Conservation (phyloP, 139 green algal genomes). For the Chlorella sp. region DNA sequence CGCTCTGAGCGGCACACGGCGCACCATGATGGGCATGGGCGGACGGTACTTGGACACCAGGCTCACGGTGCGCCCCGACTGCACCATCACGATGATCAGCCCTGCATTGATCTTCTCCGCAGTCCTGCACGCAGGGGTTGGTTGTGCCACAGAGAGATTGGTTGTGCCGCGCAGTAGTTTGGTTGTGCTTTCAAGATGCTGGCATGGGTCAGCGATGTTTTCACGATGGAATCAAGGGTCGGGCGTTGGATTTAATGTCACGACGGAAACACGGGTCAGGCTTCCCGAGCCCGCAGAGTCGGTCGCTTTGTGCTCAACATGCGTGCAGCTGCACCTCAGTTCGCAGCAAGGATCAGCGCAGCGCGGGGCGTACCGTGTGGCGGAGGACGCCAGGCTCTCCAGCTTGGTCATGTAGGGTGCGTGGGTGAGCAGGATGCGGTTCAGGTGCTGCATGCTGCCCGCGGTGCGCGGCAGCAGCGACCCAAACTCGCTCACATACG, state of each 20-base stretch:
- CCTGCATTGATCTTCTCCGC: constrained; percentile 87
- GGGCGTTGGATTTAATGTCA: no score
- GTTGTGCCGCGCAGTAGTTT: no score
- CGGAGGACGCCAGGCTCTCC: constrained; percentile 85
- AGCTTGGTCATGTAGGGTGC: constrained; percentile 47
- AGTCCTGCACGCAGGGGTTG: constrained; percentile 14
- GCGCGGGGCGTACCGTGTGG: constrained; percentile 71
- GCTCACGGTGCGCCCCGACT: constrained; percentile 79
- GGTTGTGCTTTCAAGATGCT: no score
- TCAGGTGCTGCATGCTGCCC: neutral
- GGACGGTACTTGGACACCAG: constrained; percentile 92
- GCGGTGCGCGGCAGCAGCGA: neutral
- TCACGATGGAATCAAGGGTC: no score
- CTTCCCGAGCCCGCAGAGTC: no score
- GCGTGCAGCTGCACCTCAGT: no score
- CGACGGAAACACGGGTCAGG: no score
- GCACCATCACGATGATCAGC: constrained; percentile 88
- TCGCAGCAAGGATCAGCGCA: neutral
- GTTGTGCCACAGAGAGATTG: no score
- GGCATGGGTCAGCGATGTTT: no score
- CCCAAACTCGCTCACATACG: constrained; percentile 14
- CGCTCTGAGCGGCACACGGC: no score
- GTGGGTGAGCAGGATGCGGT: constrained; percentile 18
- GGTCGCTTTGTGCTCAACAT: no score
- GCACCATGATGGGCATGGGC: constrained; percentile 68